Evolutionary conservation across 2,329 filamentous ascomycete genomes (phyloP).

Genomic region (Parastagonospora avenae): DNA sequence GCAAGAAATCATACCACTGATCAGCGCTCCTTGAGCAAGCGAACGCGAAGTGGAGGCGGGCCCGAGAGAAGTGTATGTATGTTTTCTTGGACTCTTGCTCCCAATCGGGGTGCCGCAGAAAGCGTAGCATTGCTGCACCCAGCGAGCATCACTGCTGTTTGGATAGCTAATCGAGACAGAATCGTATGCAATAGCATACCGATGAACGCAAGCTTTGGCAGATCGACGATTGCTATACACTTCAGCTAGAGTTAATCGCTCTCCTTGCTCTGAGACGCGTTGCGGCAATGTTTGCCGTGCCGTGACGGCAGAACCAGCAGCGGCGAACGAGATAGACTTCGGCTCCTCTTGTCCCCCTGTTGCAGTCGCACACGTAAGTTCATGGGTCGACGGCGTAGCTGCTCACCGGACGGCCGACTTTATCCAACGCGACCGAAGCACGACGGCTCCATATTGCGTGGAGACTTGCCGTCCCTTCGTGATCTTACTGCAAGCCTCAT

Average conservation of each 20-base stretch:
- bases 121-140: not conserved
- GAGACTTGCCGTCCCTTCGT: not conserved
- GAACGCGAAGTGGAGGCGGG: slow-evolving; percentile 29
- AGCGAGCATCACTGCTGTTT: too few species aligned
- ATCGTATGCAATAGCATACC: not conserved
- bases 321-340: not conserved
- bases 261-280: not conserved
- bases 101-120: not conserved
- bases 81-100: not conserved
- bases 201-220: not conserved
- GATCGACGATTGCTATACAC: not conserved
- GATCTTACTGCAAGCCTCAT: slow-evolving; percentile 23
- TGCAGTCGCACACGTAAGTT: not conserved
- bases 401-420: not conserved
- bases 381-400: not conserved
- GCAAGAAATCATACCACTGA: slow-evolving; percentile 7
- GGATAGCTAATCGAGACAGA: not conserved
- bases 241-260: not conserved
- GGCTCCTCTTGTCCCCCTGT: not conserved
- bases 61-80: slow-evolving; percentile 14
- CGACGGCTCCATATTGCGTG: slow-evolving; percentile 6
- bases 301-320: not conserved
- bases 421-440: slow-evolving; percentile 2
- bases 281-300: not conserved
- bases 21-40: slow-evolving; percentile 17